Evolutionary conservation across 2,329 filamentous ascomycete species (phyloP), one percentile per base, ranked within the genome.

Genomic region (Aschersonia sp.): DNA sequence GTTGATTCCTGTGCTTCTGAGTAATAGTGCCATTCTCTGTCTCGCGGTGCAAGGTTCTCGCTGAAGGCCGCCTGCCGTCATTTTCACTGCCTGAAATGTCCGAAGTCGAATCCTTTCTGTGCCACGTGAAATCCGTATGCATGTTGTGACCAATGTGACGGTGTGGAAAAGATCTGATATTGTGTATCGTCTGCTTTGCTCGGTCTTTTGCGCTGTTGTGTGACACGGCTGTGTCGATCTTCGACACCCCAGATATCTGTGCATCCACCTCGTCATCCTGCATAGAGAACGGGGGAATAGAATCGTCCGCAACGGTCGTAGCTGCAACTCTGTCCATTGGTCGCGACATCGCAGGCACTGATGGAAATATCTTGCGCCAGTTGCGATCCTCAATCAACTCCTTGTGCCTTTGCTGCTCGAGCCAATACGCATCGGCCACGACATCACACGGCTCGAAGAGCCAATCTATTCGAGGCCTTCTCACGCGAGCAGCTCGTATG

Each of bases 391-490:
- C 85, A 42, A 95, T 83, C 31, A 89, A 71, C 47, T 74, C 74
- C 61, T 89, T 94, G 63, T 96, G 89, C 50, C 82, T 72, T 32
- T 77, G 78, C 57, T 89, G 81, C 61, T 96, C 88, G 29, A 94
- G 68, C 92, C 92, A 98, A 58, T 89, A 87, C 1, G 84, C 74
- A 67, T 98, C 92, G 4, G 89, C 89, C 44, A 97, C 70, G 62
- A 96, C 75, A 60, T 97, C 89, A 48, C 85, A 82, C 0, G 91
- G 86, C 43, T 84, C 78, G 20, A 89, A 78, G 40, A 78, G 75
- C 92, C 92, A 97, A 58, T 94, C 89, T 30, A 89, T 80, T 50
- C 86, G 78, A 1, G 85, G 82, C 45, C 88, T 78, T 48, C 81
- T 80, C 3, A 78, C 69, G 51, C 88, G 88, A 9, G 71, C 68